These are phyloP conservation scores for Porcisia deanei DNA, from an alignment of 208 protist species.

Conservation along the genomic window DNA sequence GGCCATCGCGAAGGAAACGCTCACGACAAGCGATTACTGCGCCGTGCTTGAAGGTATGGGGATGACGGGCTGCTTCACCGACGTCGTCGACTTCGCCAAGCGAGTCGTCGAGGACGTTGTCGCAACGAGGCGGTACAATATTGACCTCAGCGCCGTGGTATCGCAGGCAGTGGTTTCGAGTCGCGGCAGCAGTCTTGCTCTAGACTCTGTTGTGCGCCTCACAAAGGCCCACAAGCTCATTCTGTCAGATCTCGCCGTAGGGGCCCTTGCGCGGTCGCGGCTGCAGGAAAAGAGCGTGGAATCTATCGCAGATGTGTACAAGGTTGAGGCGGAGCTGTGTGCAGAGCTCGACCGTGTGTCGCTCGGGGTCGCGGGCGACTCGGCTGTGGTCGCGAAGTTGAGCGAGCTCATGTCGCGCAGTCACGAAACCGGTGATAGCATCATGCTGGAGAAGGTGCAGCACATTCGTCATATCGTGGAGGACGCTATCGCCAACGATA, in stretches of 20 bases:
- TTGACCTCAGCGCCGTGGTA: slow-evolving; percentile 50
- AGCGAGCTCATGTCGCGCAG: slow-evolving; percentile 63
- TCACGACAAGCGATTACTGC: slow-evolving; percentile 60
- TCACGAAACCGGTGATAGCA: slow-evolving; percentile 59
- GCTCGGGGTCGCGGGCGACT: slow-evolving; percentile 72
- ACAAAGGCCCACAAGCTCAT: slow-evolving; percentile 20
- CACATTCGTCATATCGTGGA: slow-evolving; percentile 70
- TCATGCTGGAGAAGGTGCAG: slow-evolving; percentile 82
- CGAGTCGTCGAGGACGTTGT: slow-evolving; percentile 9
- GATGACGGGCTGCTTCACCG: slow-evolving; percentile 49
- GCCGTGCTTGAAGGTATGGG: slow-evolving; percentile 78
- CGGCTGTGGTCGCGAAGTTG: slow-evolving; percentile 73
- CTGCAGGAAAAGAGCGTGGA: slow-evolving; percentile 31
- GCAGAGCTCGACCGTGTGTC: slow-evolving; percentile 41
- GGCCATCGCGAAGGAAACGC: slow-evolving; percentile 43
- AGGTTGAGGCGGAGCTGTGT: slow-evolving; percentile 48
- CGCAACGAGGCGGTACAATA: slow-evolving; percentile 1
- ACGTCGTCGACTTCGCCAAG: slow-evolving; percentile 38
- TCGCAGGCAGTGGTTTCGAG: slow-evolving; percentile 52
- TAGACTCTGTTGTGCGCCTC: slow-evolving; percentile 44
- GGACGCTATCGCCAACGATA: slow-evolving; percentile 55
- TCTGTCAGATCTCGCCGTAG: slow-evolving; percentile 68
- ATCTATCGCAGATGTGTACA: slow-evolving; percentile 59
- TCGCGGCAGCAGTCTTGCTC: slow-evolving; percentile 37
- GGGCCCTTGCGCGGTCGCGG: slow-evolving; percentile 39